Conservation (phyloP, 225 moss, liverwort and hornwort species). For the Polytrichum commune region DNA sequence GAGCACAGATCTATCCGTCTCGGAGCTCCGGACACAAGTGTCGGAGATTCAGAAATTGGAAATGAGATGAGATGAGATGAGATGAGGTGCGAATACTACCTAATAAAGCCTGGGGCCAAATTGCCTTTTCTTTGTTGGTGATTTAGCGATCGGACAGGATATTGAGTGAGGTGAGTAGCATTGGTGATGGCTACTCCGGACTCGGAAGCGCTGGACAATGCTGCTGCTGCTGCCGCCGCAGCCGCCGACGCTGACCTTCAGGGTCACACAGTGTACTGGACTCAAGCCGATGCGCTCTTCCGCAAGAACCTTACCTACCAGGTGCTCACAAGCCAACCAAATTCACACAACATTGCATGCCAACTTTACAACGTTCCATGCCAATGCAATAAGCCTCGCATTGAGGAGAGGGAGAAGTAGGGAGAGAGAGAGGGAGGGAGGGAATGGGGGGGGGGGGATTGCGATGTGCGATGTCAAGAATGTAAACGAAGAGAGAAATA, state of each 20-base stretch:
- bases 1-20: too few species aligned
- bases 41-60: too few species aligned
- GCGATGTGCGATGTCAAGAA: background rate
- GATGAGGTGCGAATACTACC: too few species aligned
- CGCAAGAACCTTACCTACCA: conserved; percentile 55
- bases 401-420: too few species aligned
- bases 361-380: background rate
- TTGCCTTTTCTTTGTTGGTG: too few species aligned
- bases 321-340: conserved; percentile 12
- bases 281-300: conserved; percentile 47
- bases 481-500: too few species aligned
- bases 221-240: background rate
- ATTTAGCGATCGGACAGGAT: too few species aligned
- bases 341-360: background rate
- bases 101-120: too few species aligned
- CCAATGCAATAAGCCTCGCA: background rate
- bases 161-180: too few species aligned
- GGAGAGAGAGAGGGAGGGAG: too few species aligned
- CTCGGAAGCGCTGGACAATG: conserved; percentile 19
- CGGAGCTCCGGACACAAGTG: too few species aligned
- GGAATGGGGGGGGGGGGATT: background rate
- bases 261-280: conserved; percentile 8
- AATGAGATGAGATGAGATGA: too few species aligned
- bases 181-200: conserved; percentile 23
- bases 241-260: background rate